These are phyloP conservation scores for Starmerella vaccinii DNA, from an alignment of 805 yeast genomes.

Conservation along the genomic window DNA sequence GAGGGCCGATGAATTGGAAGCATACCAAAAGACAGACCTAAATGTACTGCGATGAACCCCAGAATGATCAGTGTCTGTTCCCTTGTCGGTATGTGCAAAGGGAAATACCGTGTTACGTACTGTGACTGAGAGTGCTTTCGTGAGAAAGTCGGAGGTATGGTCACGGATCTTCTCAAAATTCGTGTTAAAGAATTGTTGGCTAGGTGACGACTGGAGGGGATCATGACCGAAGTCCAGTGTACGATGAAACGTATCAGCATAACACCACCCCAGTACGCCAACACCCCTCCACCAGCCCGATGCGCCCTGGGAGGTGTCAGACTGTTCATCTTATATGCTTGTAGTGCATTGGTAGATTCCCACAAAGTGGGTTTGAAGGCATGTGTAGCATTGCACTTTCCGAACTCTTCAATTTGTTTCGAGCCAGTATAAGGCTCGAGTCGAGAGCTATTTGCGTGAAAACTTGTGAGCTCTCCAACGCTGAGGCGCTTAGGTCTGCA, in stretches of 20 bases:
- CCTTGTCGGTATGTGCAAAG: slow-evolving; percentile 33
- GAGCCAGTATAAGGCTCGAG: slow-evolving; percentile 5
- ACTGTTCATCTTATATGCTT: neutral
- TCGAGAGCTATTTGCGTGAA: slow-evolving; percentile 8
- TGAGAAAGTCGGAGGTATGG: neutral
- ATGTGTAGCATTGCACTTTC: neutral
- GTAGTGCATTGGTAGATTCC: neutral
- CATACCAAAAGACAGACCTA: slow-evolving; percentile 25
- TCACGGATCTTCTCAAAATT: neutral
- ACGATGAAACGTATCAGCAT: slow-evolving; percentile 4
- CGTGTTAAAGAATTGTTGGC: neutral
- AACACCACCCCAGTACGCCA: slow-evolving; percentile 17
- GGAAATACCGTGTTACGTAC: neutral
- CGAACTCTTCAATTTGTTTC: neutral
- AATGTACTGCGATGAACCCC: slow-evolving; percentile 30
- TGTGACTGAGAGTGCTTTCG: neutral
- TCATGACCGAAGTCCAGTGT: neutral
- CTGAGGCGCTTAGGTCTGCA: neutral
- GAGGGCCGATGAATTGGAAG: slow-evolving; percentile 3
- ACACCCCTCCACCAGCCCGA: neutral
- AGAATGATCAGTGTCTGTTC: slow-evolving; percentile 32
- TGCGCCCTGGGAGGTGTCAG: neutral
- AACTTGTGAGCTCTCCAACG: neutral
- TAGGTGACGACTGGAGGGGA: neutral
- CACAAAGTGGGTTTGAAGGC: slow-evolving; percentile 3